A percentile compares a stretch with the other conserved stretches of the same genome.
These are phyloP conservation scores for Rhodotorula mucilaginosa DNA, from an alignment of 1,284 basidiomycete genomes.

Conservation along the genomic window DNA sequence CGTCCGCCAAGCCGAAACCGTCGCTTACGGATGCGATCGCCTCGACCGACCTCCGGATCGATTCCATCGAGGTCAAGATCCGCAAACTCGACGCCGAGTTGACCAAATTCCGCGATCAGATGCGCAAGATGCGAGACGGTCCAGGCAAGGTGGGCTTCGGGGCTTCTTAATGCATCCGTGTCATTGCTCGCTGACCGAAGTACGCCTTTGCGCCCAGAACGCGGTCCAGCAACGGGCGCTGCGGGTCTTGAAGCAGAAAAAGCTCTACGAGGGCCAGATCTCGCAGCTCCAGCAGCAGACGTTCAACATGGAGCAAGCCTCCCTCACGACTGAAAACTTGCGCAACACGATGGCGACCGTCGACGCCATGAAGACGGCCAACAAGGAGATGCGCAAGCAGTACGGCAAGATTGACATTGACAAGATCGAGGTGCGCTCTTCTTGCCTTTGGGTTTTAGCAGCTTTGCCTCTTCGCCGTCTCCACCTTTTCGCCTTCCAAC, in stretches of 20 bases:
- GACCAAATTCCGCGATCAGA: conserved; percentile 88
- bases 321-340: conserved; percentile 93
- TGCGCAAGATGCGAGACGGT: conserved; percentile 88
- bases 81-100: conserved; percentile 95
- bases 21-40: conserved; percentile 85
- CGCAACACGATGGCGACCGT: conserved; percentile 99
- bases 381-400: conserved; percentile 94
- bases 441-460: too few relatives aligned
- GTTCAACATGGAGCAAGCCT: conserved; percentile 98
- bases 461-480: too few relatives aligned
- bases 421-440: conserved; percentile 82
- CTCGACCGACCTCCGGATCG: conserved; percentile 85
- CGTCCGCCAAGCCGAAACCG: conserved; percentile 62
- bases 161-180: too few relatives aligned
- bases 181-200: too few relatives aligned
- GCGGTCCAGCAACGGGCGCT: conserved; percentile 95
- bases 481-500: too few relatives aligned
- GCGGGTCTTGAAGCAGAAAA: conserved; percentile 89
- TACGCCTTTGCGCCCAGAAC: conserved; percentile 54
- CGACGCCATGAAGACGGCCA: conserved; percentile 95
- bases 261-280: conserved; percentile 91
- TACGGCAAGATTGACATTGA: conserved; percentile 97
- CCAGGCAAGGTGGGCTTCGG: conserved; percentile 77
- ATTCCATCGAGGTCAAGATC: conserved; percentile 92
- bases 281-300: conserved; percentile 89